phyloP scores from a whole-genome alignment of 176 grass and related monocot species.

The Otatea glauca region DNA sequence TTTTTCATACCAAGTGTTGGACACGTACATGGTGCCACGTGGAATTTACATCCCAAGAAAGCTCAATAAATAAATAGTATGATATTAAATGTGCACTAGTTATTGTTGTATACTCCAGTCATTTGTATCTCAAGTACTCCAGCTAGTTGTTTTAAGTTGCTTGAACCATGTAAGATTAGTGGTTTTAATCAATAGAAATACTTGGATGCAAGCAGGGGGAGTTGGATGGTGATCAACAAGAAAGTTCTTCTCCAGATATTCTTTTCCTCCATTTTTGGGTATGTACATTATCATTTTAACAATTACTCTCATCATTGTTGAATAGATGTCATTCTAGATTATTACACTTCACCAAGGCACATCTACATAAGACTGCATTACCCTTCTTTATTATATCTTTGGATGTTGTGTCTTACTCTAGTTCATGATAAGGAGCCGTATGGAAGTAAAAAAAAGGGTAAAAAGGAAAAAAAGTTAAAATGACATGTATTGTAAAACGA shows the following conservation, averaged over 20 bases:
- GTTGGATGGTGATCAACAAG: constrained; percentile 51
- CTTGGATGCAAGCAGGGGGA: constrained; percentile 56
- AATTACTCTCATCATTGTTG: not conserved
- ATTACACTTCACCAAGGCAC: too few species aligned
- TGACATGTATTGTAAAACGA: too few species aligned
- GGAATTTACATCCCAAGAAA: not conserved
- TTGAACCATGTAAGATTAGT: not conserved
- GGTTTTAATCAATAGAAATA: not conserved
- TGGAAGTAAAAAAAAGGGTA: too few species aligned
- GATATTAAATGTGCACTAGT: not conserved
- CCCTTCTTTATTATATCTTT: too few species aligned
- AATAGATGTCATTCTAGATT: too few species aligned
- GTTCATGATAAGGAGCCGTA: too few species aligned
- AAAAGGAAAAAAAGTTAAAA: too few species aligned
- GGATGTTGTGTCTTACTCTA: too few species aligned
- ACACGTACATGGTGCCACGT: not conserved
- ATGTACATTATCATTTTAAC: constrained; percentile 31
- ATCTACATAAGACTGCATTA: too few species aligned
- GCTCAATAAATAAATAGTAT: not conserved
- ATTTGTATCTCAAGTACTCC: not conserved
- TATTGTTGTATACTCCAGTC: not conserved
- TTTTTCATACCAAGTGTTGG: not conserved
- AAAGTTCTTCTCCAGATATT: constrained; percentile 74
- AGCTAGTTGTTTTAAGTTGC: not conserved
- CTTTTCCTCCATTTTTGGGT: constrained; percentile 84